These are phyloP conservation scores for Lichina pygmaea DNA, from an alignment of 495 filamentous ascomycete species.

Conservation along the genomic window DNA sequence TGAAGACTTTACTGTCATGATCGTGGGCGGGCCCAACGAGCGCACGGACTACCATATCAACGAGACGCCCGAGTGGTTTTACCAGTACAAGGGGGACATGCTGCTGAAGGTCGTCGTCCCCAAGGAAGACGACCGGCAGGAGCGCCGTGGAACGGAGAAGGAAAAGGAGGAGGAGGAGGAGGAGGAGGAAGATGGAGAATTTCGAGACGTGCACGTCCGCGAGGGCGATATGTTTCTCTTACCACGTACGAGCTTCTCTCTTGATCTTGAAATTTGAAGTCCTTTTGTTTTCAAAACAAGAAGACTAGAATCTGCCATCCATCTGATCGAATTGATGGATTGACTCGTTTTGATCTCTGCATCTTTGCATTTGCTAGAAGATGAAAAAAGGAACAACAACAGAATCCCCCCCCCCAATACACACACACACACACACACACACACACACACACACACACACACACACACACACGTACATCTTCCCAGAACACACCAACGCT, in stretches of 20 bases:
- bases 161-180: no score
- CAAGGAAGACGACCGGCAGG: constrained; percentile 9
- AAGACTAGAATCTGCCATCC: no score
- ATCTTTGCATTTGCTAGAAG: no score
- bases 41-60: constrained; percentile 98
- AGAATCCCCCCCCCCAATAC: no score
- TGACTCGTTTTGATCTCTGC: no score
- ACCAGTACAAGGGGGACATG: constrained; percentile 83
- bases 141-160: constrained; percentile 5
- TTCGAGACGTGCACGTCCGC: constrained; percentile 64
- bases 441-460: no score
- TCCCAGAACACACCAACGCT: constrained; percentile 2
- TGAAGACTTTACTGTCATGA: constrained; percentile 55
- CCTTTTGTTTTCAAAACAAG: neutral
- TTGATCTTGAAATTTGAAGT: neutral
- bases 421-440: no score
- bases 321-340: no score
- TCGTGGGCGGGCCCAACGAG: constrained; percentile 89
- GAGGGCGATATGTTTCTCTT: constrained; percentile 92
- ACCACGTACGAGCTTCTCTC: constrained; percentile 16
- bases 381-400: no score
- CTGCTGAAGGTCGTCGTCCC: constrained; percentile 54
- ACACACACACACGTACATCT: no score
- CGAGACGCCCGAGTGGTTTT: constrained; percentile 89
- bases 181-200: constrained; percentile 18